Conservation (phyloP, 139 green algal species). For the Pycnococcus provasolii region DNA sequence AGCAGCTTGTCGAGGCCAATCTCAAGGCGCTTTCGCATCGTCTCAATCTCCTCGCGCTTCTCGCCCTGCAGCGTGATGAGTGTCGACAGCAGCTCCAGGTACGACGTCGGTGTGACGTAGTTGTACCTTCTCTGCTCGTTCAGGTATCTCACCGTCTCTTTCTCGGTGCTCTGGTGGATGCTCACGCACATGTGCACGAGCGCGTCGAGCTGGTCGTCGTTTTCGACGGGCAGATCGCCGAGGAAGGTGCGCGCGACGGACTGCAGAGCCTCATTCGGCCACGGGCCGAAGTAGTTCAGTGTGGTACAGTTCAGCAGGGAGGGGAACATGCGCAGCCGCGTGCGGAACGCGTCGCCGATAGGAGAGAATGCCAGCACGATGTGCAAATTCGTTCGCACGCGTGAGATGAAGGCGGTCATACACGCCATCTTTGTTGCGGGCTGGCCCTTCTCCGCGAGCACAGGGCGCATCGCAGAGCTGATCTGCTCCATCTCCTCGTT, state of each 20-base stretch:
- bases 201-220: neutral
- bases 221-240: neutral
- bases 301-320: slow-evolving; percentile 75
- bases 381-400: slow-evolving; percentile 56
- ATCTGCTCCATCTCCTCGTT: slow-evolving; percentile 63
- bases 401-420: slow-evolving; percentile 37
- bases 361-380: slow-evolving; percentile 67
- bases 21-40: slow-evolving; percentile 42
- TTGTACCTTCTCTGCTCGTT: slow-evolving; percentile 54
- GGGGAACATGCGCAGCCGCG: slow-evolving; percentile 75
- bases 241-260: slow-evolving; percentile 47
- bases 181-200: slow-evolving; percentile 47
- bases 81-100: slow-evolving; percentile 37
- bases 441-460: slow-evolving; percentile 46
- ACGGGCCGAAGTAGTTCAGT: slow-evolving; percentile 75
- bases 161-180: slow-evolving; percentile 57
- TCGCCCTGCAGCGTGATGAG: slow-evolving; percentile 35
- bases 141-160: slow-evolving; percentile 41
- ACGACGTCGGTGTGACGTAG: slow-evolving; percentile 41
- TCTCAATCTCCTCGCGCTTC: slow-evolving; percentile 41
- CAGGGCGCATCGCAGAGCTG: slow-evolving; percentile 41
- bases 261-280: slow-evolving; percentile 55
- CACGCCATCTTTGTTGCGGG: slow-evolving; percentile 49
- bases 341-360: slow-evolving; percentile 66
- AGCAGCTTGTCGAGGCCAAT: slow-evolving; percentile 63